Conservation (phyloP, 2,329 filamentous ascomycete species). For the Claviceps capensis region DNA sequence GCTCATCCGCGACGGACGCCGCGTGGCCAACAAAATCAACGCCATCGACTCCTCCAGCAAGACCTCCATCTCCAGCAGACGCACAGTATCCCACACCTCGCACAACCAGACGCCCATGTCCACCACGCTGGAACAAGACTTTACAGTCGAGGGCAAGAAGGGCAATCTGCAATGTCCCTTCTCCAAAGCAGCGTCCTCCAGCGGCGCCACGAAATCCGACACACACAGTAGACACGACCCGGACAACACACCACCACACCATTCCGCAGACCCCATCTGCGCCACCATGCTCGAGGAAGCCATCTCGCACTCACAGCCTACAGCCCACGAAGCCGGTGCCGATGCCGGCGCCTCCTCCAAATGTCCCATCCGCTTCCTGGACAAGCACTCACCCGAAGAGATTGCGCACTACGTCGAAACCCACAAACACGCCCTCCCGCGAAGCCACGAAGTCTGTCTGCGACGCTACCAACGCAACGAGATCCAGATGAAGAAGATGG, state of each 20-base stretch:
- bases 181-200: constrained; percentile 30
- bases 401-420: constrained; percentile 87
- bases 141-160: constrained; percentile 72
- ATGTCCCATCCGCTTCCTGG: constrained; percentile 85
- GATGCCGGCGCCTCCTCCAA: constrained; percentile 31
- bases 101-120: constrained; percentile 43
- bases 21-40: constrained; percentile 39
- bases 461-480: constrained; percentile 80
- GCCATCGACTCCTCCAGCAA: constrained; percentile 36
- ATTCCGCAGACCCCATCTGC: constrained; percentile 46
- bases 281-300: constrained; percentile 49
- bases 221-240: constrained; percentile 9
- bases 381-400: constrained; percentile 86
- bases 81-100: constrained; percentile 30
- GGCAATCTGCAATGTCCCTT: constrained; percentile 75
- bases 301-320: constrained; percentile 24
- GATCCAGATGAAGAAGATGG: constrained; percentile 71
- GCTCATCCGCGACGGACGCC: constrained; percentile 50
- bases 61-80: constrained; percentile 35
- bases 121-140: constrained; percentile 70
- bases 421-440: constrained; percentile 87
- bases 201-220: constrained; percentile 12
- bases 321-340: background rate
- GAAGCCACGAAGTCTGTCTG: constrained; percentile 87
- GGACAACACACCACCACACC: constrained; percentile 33